phyloP scores from a whole-genome alignment of 2,329 filamentous ascomycete genomes.

The Pseudocercospora fuligena region DNA sequence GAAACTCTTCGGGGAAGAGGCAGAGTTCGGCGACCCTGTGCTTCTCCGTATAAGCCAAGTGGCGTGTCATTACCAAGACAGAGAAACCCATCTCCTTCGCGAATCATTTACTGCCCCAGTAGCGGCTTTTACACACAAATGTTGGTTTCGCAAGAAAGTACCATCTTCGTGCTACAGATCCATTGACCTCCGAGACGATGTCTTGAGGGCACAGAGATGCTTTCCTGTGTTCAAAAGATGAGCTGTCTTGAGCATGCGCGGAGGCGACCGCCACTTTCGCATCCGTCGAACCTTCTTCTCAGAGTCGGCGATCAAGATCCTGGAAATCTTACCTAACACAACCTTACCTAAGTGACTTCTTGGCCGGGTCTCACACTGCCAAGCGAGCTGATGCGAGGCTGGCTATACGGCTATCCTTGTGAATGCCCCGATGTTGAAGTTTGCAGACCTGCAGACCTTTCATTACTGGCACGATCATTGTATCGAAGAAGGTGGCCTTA shows the following conservation, averaged over 20 bases:
- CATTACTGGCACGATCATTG: neutral
- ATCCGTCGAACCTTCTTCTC: neutral
- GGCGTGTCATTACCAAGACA: neutral
- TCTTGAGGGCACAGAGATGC: neutral
- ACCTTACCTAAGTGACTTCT: neutral
- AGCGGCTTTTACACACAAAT: neutral
- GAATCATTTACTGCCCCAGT: neutral
- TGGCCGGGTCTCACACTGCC: too few relatives aligned
- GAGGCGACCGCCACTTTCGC: neutral
- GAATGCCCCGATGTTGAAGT: too few relatives aligned
- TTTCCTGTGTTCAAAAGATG: neutral
- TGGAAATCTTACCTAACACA: neutral
- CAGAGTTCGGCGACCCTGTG: neutral
- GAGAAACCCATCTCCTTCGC: neutral
- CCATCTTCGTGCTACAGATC: neutral
- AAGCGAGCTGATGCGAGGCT: neutral
- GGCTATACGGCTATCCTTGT: neutral
- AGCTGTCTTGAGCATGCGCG: neutral
- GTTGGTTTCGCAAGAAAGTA: neutral
- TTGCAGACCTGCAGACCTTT: neutral
- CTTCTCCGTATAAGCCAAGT: neutral
- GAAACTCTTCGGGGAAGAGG: neutral
- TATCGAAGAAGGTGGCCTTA: neutral
- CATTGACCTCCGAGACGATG: neutral
- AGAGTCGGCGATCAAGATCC: neutral